phyloP scores from a whole-genome alignment of 345 rosid genomes.

The Orychophragmus violaceus region DNA sequence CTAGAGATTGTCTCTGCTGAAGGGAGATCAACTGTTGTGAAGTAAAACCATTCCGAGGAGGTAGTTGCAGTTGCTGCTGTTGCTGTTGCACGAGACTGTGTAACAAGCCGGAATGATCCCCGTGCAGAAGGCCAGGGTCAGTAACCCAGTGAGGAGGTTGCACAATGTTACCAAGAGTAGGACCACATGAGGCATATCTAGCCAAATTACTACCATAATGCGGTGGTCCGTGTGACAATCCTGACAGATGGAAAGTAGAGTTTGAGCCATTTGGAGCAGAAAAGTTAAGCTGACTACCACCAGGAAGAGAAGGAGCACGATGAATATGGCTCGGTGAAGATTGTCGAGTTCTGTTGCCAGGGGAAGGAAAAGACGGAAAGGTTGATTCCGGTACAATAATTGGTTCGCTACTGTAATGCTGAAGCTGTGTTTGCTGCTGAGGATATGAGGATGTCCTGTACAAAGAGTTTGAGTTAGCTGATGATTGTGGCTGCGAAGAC shows the following conservation, averaged over 20 bases:
- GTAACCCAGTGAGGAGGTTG: conserved; percentile 71
- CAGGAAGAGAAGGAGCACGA: conserved; percentile 43
- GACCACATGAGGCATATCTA: conserved; percentile 57
- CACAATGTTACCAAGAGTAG: conserved; percentile 56
- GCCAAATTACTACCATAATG: conserved; percentile 61
- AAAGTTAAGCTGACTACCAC: conserved; percentile 50
- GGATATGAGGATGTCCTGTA: conserved; percentile 92
- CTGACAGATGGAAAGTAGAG: conserved; percentile 50
- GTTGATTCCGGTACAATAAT: conserved; percentile 54
- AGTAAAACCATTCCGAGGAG: conserved; percentile 59
- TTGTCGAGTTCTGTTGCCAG: conserved; percentile 56
- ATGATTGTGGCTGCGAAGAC: conserved; percentile 69
- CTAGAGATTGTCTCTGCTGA: conserved; percentile 66
- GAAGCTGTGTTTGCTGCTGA: conserved; percentile 55
- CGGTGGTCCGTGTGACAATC: conserved; percentile 53
- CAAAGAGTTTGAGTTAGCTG: conserved; percentile 52
- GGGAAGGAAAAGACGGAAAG: conserved; percentile 80
- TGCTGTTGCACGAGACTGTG: conserved; percentile 52
- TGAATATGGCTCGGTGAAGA: conserved; percentile 55
- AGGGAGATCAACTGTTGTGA: conserved; percentile 53
- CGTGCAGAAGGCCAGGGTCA: conserved; percentile 61
- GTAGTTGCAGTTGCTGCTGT: conserved; percentile 46
- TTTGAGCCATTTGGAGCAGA: conserved; percentile 54
- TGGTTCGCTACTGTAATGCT: conserved; percentile 66
- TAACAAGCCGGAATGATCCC: conserved; percentile 60